A percentile compares a stretch with the other conserved stretches of the same genome.
These are phyloP conservation scores for Stachybotrys echinatus DNA, from an alignment of 2,329 filamentous ascomycete species.

Conservation along the genomic window DNA sequence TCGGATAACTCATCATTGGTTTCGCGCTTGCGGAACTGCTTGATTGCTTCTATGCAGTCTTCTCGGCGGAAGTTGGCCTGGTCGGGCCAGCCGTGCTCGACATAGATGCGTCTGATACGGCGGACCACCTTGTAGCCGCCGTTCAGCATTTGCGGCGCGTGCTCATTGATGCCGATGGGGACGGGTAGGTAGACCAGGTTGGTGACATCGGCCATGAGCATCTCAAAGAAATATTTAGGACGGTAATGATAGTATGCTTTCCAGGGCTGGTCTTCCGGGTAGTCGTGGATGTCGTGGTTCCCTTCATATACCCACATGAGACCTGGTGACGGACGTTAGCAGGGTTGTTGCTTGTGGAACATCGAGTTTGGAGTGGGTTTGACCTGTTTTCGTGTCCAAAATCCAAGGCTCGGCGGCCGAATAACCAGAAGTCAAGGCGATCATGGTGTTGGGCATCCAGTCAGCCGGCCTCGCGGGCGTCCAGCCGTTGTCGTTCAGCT, in stretches of 20 bases:
- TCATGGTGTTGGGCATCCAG: background rate
- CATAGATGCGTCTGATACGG: background rate
- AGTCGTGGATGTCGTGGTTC: background rate
- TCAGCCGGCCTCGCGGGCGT: background rate
- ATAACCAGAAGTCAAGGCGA: background rate
- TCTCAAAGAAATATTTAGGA: background rate
- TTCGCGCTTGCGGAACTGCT: background rate
- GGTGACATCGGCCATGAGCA: background rate
- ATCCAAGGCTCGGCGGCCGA: background rate
- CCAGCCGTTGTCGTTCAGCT: no score
- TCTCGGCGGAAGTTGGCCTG: background rate
- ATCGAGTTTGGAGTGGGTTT: no score
- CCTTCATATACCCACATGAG: background rate
- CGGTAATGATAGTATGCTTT: background rate
- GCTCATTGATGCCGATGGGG: background rate
- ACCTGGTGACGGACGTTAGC: no score
- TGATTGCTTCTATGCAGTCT: background rate
- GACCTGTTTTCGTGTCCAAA: background rate
- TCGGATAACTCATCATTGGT: background rate
- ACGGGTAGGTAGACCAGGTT: background rate
- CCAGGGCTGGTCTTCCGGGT: background rate
- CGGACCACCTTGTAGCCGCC: background rate
- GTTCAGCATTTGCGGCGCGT: background rate
- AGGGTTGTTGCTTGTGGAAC: no score
- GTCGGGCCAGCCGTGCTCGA: background rate